phyloP scores from a whole-genome alignment of 176 grass and related monocot species.

The Hordeum vulgare region MorexV3_pseudomolecules_assembly NC_058519.1:655700841-655701340 shows the following conservation, averaged over 20 bases:
- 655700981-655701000: not conserved
- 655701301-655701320: slow-evolving; percentile 94
- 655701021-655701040: slow-evolving; percentile 11
- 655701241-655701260: slow-evolving; percentile 75
- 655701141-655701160: slow-evolving; percentile 10
- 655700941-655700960: not conserved
- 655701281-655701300: slow-evolving; percentile 71
- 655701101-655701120: slow-evolving; percentile 24
- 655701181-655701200: slow-evolving; percentile 18
- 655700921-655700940: not conserved
- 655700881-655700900: not conserved
- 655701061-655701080: slow-evolving; percentile 30
- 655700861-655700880: not conserved
- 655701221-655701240: slow-evolving; percentile 66
- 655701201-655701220: not conserved
- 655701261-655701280: slow-evolving; percentile 78
- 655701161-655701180: slow-evolving; percentile 2
- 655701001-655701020: not conserved
- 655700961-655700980: not conserved
- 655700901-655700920: not conserved
- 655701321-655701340: slow-evolving; percentile 70
- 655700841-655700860: not conserved
- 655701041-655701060: not conserved
- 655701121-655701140: slow-evolving; percentile 24
- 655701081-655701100: slow-evolving; percentile 10